phyloP scores from a whole-genome alignment of 768 basidiomycete genomes.

The Strobilomyces dryophilus region DNA sequence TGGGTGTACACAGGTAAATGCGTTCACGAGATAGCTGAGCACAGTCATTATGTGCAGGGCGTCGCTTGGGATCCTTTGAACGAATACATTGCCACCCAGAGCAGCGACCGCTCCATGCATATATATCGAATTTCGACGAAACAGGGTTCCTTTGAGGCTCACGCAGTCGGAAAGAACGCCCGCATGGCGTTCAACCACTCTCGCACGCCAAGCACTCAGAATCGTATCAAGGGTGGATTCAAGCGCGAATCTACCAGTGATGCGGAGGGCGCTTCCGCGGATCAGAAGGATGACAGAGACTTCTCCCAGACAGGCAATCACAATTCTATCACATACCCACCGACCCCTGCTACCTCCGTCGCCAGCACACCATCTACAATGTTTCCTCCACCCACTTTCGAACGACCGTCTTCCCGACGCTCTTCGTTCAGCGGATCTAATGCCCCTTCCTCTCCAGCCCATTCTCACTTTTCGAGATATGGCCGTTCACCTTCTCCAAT shows the following conservation, averaged over 20 bases:
- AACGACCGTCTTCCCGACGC: slow-evolving; percentile 57
- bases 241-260: slow-evolving; percentile 80
- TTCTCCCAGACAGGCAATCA: slow-evolving; percentile 27
- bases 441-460: slow-evolving; percentile 67
- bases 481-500: slow-evolving; percentile 86
- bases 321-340: slow-evolving; percentile 34
- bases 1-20: slow-evolving; percentile 59
- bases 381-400: slow-evolving; percentile 45
- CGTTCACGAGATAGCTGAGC: slow-evolving; percentile 87
- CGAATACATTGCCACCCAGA: slow-evolving; percentile 96
- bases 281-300: slow-evolving; percentile 45
- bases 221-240: slow-evolving; percentile 51
- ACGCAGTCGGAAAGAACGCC: slow-evolving; percentile 86
- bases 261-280: slow-evolving; percentile 60
- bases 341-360: slow-evolving; percentile 67
- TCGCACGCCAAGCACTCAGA: slow-evolving; percentile 63
- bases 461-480: slow-evolving; percentile 56
- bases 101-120: slow-evolving; percentile 94
- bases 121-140: slow-evolving; percentile 81
- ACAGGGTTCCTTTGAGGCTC: slow-evolving; percentile 80
- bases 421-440: slow-evolving; percentile 77
- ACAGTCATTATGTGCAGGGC: slow-evolving; percentile 95
- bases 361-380: slow-evolving; percentile 59
- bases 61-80: slow-evolving; percentile 99
- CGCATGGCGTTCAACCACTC: slow-evolving; percentile 64